Evolutionary conservation across 106 monocot species (phyloP).

Genomic region (Narthecium ossifragum): DNA sequence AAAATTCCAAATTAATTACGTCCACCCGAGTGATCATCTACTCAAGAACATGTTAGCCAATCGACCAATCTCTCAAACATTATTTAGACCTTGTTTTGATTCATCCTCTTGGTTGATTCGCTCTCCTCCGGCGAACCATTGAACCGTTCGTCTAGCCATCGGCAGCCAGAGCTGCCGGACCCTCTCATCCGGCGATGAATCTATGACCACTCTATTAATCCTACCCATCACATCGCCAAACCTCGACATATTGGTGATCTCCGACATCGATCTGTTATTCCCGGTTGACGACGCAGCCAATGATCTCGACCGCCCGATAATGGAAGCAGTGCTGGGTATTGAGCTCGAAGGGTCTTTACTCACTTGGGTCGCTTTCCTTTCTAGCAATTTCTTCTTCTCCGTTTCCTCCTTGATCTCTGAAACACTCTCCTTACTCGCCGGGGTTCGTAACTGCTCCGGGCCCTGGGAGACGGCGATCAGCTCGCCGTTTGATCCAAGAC

Average conservation of each 20-base stretch:
- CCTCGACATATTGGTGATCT: constrained; percentile 53
- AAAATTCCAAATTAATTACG: too few species aligned
- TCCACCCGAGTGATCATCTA: too few species aligned
- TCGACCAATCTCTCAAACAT: too few species aligned
- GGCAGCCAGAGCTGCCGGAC: constrained; percentile 64
- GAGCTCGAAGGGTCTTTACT: background rate
- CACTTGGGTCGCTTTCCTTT: constrained; percentile 20
- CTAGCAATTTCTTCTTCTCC: constrained; percentile 39
- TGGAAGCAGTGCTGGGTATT: too few species aligned
- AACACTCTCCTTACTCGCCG: constrained; percentile 1
- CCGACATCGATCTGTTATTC: constrained; percentile 67
- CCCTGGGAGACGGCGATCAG: too few species aligned
- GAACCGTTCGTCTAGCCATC: constrained; percentile 63
- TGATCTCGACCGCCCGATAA: background rate
- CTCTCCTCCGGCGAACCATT: constrained; percentile 60
- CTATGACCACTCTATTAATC: background rate
- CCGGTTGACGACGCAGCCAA: constrained; percentile 6
- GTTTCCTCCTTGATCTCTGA: constrained; percentile 33
- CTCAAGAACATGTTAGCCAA: too few species aligned
- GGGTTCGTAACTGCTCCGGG: too few species aligned
- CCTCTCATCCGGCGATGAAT: constrained; percentile 62
- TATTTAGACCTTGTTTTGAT: too few species aligned
- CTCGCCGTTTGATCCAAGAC: constrained; percentile 5
- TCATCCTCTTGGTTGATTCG: too few species aligned
- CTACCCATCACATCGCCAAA: constrained; percentile 1